These are phyloP conservation scores for Plantago ovata DNA, from an alignment of 257 asterid genomes.

Conservation along the genomic window DNA sequence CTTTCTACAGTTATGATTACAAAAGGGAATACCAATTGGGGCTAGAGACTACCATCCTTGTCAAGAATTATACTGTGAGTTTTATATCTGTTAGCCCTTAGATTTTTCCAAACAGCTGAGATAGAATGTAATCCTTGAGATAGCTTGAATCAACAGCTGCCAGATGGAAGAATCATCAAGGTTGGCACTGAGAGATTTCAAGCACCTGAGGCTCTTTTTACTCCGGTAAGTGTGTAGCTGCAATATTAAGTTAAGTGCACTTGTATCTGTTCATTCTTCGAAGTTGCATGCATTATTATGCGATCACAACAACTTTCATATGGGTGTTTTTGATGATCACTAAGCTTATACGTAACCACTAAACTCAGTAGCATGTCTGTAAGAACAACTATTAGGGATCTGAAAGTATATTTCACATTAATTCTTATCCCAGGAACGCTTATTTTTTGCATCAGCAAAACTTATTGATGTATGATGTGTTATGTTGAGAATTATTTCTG, in stretches of 20 bases:
- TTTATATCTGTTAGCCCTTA: constrained; percentile 14
- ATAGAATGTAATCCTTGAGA: constrained; percentile 19
- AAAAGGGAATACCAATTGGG: constrained; percentile 98
- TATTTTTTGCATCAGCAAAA: neutral
- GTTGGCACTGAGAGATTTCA: constrained; percentile 96
- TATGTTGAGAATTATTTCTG: constrained; percentile 2
- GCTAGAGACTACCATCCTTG: constrained; percentile 93
- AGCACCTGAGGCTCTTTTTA: constrained; percentile 97
- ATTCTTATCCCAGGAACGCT: constrained; percentile 12
- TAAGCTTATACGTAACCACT: neutral
- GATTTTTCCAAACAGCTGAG: constrained; percentile 7
- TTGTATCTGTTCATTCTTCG: constrained; percentile 13
- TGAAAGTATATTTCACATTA: too few species aligned
- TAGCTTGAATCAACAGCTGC: constrained; percentile 52
- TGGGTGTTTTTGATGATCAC: constrained; percentile 2
- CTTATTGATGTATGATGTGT: constrained; percentile 6
- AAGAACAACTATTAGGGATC: constrained; percentile 9
- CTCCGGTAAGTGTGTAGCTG: constrained; percentile 62
- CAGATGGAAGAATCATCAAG: constrained; percentile 97
- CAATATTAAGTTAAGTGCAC: neutral
- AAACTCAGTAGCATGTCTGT: neutral
- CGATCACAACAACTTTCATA: neutral
- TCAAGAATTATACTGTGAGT: constrained; percentile 94
- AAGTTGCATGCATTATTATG: neutral
- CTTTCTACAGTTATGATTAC: constrained; percentile 75